Evolutionary conservation across 1,139 yeast genomes (phyloP).

Genomic region (Sugiyamaella paludigena): DNA sequence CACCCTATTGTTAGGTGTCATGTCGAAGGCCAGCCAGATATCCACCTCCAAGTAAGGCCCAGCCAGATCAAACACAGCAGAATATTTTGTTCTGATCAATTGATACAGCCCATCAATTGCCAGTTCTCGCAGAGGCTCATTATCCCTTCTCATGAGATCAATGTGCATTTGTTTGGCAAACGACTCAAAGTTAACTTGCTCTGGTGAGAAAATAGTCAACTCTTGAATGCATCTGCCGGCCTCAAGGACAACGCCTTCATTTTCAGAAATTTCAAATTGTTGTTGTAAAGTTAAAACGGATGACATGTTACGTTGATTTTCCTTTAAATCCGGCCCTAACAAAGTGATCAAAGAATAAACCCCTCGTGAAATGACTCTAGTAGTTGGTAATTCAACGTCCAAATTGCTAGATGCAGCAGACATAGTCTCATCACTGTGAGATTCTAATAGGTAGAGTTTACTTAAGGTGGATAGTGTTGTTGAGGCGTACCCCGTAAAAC

Average conservation of each 20-base stretch:
- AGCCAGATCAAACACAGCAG: constrained; percentile 33
- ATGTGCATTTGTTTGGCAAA: constrained; percentile 32
- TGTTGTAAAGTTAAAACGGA: constrained; percentile 32
- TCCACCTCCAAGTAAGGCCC: constrained; percentile 35
- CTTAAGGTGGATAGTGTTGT: constrained; percentile 49
- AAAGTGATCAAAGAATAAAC: constrained; percentile 45
- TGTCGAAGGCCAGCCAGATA: constrained; percentile 41
- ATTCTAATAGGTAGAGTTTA: constrained; percentile 49
- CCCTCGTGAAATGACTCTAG: constrained; percentile 43
- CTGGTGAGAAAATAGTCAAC: constrained; percentile 35
- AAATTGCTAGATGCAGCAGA: constrained; percentile 48
- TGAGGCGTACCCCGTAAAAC: constrained; percentile 44
- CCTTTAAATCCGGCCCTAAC: constrained; percentile 50
- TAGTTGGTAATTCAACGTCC: constrained; percentile 45
- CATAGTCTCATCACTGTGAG: constrained; percentile 51
- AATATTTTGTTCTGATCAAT: constrained; percentile 36
- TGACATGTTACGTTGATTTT: constrained; percentile 27
- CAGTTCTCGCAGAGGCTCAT: constrained; percentile 27
- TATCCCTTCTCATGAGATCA: constrained; percentile 24
- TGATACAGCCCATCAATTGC: constrained; percentile 41
- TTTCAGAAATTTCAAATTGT: constrained; percentile 30
- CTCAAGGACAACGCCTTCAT: constrained; percentile 33
- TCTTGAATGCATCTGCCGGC: constrained; percentile 29
- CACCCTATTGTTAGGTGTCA: constrained; percentile 31
- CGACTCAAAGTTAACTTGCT: constrained; percentile 28